Conservation (phyloP, 2,329 filamentous ascomycete species). For the Hirsutella rhossiliensis region DNA sequence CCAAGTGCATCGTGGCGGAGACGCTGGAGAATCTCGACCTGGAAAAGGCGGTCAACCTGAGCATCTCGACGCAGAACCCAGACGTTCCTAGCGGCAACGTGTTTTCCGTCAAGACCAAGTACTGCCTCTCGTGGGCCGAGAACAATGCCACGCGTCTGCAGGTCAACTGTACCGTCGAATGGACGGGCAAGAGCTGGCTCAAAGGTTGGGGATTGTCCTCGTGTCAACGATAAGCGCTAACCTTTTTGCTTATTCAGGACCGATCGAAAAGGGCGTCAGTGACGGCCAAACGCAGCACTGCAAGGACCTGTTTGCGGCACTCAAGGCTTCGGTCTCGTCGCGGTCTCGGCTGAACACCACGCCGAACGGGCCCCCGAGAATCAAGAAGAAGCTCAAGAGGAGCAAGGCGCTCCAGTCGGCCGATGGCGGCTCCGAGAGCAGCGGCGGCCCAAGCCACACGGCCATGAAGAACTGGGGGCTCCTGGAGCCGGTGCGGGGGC, state of each 20-base stretch:
- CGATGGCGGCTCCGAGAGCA: conserved; percentile 26
- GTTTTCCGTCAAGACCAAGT: conserved; percentile 85
- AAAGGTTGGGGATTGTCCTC: conserved; percentile 52
- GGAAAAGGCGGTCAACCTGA: conserved; percentile 77
- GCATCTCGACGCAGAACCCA: conserved; percentile 74
- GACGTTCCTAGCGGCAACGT: conserved; percentile 92
- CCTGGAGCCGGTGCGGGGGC: conserved; percentile 62
- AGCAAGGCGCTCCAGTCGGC: conserved; percentile 32
- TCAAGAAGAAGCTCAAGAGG: conserved; percentile 51
- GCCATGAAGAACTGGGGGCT: conserved; percentile 56
- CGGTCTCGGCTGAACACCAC: conserved; percentile 40
- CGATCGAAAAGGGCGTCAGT: conserved; percentile 90
- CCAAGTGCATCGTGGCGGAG: conserved; percentile 84
- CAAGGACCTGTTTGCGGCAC: conserved; percentile 62
- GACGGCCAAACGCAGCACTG: conserved; percentile 80
- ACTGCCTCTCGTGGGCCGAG: conserved; percentile 87
- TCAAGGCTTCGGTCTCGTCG: conserved; percentile 61
- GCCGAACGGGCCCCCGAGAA: conserved; percentile 35
- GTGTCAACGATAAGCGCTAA: neutral
- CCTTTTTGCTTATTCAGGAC: conserved; percentile 40
- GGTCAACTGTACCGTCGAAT: conserved; percentile 85
- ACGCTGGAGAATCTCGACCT: conserved; percentile 74
- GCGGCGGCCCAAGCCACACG: conserved; percentile 27
- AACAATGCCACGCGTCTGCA: conserved; percentile 75
- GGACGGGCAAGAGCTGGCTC: conserved; percentile 96